These are phyloP conservation scores for Globisporangium apiculatum DNA, from an alignment of 352 stramenopile genomes.

Conservation along the genomic window DNA sequence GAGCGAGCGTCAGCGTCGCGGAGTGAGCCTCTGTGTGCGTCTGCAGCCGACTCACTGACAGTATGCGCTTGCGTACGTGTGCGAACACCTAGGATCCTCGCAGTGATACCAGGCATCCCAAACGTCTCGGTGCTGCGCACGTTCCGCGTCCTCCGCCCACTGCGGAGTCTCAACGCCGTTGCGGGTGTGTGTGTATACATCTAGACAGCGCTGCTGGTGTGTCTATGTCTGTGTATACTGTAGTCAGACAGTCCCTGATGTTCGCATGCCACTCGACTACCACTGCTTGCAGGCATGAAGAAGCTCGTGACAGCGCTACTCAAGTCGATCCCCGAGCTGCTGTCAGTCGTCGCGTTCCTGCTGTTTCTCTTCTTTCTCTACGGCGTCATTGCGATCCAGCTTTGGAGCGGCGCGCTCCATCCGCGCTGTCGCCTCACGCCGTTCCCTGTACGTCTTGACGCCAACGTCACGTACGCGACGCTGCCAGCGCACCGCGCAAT, in stretches of 20 bases:
- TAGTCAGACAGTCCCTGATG: no score
- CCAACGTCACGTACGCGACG: constrained; percentile 18
- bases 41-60: no score
- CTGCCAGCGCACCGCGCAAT: constrained; percentile 26
- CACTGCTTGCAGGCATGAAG: constrained; percentile 41
- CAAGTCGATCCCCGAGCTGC: constrained; percentile 63
- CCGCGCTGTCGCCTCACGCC: constrained; percentile 63
- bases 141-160: constrained; percentile 52
- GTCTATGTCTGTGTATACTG: no score
- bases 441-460: constrained; percentile 44
- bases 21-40: not conserved
- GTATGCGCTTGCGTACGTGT: not conserved
- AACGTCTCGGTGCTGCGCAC: constrained; percentile 53
- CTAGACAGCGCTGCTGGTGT: no score
- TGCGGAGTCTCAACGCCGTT: constrained; percentile 55
- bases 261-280: no score
- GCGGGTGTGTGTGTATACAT: constrained; percentile 23
- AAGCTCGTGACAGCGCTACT: constrained; percentile 74
- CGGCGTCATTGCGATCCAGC: constrained; percentile 73
- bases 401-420: constrained; percentile 70
- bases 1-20: no score
- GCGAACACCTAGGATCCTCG: constrained; percentile 36
- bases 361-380: constrained; percentile 84
- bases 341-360: constrained; percentile 77
- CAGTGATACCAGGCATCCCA: constrained; percentile 52